Evolutionary conservation across 208 protist genomes (phyloP).

Genomic region (Lotmaria passim): DNA sequence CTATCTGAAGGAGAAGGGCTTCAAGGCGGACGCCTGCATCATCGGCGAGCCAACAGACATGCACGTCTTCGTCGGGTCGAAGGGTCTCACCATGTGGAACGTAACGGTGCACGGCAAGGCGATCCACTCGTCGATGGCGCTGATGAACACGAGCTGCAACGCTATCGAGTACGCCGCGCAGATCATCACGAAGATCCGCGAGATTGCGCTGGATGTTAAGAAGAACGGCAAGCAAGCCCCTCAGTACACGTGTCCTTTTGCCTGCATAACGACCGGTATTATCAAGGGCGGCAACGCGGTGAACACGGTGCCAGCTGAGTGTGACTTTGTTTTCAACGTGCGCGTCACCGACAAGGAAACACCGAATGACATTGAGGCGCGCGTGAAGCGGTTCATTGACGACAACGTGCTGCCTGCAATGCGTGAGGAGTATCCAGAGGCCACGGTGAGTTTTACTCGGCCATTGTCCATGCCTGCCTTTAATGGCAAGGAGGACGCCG

Average conservation of each 20-base stretch:
- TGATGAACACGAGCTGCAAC: no score
- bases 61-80: slow-evolving; percentile 40
- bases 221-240: slow-evolving; percentile 22
- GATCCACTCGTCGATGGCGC: slow-evolving; percentile 63
- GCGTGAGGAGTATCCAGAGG: slow-evolving; percentile 52
- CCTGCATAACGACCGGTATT: neutral
- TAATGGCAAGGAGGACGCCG: slow-evolving; percentile 38
- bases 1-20: slow-evolving; percentile 33
- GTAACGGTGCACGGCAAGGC: slow-evolving; percentile 51
- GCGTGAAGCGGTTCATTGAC: slow-evolving; percentile 39
- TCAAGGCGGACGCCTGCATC: slow-evolving; percentile 37
- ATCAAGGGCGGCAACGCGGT: slow-evolving; percentile 4
- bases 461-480: slow-evolving; percentile 30
- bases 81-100: slow-evolving; percentile 20
- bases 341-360: slow-evolving; percentile 40
- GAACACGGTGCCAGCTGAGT: slow-evolving; percentile 54
- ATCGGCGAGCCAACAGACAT: slow-evolving; percentile 11
- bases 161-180: no score
- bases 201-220: slow-evolving; percentile 37
- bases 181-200: no score
- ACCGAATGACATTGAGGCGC: slow-evolving; percentile 26
- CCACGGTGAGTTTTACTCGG: slow-evolving; percentile 25
- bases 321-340: slow-evolving; percentile 43
- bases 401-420: slow-evolving; percentile 41
- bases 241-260: neutral